phyloP scores from a whole-genome alignment of 202 grass and related monocot species.

The Dendrocalamus latiflorus region DNA sequence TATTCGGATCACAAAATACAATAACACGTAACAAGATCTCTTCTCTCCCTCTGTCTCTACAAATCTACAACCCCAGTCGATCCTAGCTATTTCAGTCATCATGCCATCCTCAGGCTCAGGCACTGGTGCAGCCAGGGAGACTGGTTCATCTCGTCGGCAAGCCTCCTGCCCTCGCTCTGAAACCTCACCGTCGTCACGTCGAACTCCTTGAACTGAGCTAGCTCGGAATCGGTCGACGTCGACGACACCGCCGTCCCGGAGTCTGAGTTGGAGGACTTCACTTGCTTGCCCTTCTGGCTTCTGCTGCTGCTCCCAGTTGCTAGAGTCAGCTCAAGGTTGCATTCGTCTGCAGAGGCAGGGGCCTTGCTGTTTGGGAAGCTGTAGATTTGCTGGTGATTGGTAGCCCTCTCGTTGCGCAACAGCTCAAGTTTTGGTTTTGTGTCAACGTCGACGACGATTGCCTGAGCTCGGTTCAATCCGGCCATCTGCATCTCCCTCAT shows the following conservation, averaged over 20 bases:
- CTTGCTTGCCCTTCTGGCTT: constrained; percentile 15
- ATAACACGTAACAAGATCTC: neutral
- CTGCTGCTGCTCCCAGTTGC: constrained; percentile 29
- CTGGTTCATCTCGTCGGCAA: constrained; percentile 16
- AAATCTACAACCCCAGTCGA: constrained; percentile 13
- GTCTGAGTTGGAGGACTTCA: constrained; percentile 36
- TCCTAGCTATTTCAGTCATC: constrained; percentile 9
- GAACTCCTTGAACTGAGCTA: constrained; percentile 12
- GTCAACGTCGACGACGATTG: neutral
- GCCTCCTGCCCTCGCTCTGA: constrained; percentile 17
- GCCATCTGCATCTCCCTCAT: constrained; percentile 17
- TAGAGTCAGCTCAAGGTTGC: constrained; percentile 38
- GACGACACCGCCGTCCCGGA: constrained; percentile 45
- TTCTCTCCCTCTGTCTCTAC: neutral
- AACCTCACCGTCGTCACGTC: constrained; percentile 8
- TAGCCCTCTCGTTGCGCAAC: neutral
- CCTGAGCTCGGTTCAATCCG: neutral
- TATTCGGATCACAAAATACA: too few relatives aligned
- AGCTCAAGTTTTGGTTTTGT: neutral
- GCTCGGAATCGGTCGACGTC: constrained; percentile 42
- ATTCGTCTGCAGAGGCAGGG: neutral
- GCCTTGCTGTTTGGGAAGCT: neutral
- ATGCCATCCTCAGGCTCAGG: constrained; percentile 28
- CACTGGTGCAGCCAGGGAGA: constrained; percentile 44
- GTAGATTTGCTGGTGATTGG: neutral